These are phyloP conservation scores for Pseudocercospora fijiensis DNA, from an alignment of 2,329 filamentous ascomycete species.

Conservation along the genomic window DNA sequence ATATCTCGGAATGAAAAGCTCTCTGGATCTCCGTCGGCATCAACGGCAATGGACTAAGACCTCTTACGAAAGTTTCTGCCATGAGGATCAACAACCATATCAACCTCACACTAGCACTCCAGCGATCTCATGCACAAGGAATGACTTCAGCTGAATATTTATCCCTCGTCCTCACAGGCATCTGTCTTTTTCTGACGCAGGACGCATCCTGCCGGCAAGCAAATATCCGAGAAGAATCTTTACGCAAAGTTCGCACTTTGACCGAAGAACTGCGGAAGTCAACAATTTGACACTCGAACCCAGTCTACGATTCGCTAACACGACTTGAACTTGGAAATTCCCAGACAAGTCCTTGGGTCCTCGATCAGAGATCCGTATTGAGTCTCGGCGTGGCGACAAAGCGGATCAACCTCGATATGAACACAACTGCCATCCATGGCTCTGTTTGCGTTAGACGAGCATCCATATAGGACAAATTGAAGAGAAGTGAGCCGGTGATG, in stretches of 20 bases:
- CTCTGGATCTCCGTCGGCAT: too few relatives aligned
- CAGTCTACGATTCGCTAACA: too few relatives aligned
- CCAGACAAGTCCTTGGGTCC: not conserved
- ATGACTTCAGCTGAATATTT: not conserved
- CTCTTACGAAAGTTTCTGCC: not conserved
- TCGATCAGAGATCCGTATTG: not conserved
- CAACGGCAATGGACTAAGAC: not conserved
- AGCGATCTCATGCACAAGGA: not conserved
- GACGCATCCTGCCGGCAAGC: not conserved
- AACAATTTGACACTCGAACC: too few relatives aligned
- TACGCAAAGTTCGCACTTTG: not conserved
- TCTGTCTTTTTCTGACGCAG: not conserved
- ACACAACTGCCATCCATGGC: not conserved
- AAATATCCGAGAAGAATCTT: not conserved
- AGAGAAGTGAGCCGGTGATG: not conserved
- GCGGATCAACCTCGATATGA: not conserved
- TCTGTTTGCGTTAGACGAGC: not conserved
- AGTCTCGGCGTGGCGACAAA: not conserved
- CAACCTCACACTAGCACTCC: not conserved
- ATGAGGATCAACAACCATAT: not conserved
- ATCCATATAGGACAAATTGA: not conserved
- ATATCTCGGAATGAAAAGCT: too few relatives aligned
- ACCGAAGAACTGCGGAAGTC: not conserved
- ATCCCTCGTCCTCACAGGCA: not conserved
- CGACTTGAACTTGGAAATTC: not conserved